These are phyloP conservation scores for Colletotrichum sp. DNA, from an alignment of 2,329 filamentous ascomycete species.

Conservation along the genomic window DNA sequence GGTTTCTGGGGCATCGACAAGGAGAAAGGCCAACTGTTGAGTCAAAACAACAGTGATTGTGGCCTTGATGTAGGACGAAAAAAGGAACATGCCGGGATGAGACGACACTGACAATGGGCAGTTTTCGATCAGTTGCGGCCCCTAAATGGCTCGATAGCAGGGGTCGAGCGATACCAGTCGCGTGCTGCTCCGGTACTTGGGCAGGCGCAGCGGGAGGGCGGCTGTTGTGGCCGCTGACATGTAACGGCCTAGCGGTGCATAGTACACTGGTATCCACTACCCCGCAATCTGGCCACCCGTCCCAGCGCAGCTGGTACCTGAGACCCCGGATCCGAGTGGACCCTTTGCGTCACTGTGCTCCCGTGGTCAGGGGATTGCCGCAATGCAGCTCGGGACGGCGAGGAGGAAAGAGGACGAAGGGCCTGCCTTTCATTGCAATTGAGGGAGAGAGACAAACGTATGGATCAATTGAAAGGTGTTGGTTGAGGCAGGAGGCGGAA, in stretches of 20 bases:
- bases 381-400: background rate
- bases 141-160: constrained; percentile 17
- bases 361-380: background rate
- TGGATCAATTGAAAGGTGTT: background rate
- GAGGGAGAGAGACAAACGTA: background rate
- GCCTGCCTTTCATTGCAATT: background rate
- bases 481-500: background rate
- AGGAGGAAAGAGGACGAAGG: background rate
- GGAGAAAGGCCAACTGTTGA: background rate
- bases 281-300: constrained; percentile 22
- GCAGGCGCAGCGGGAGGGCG: background rate
- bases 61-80: background rate
- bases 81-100: constrained; percentile 1
- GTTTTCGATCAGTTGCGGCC: constrained; percentile 10
- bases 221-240: background rate
- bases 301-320: constrained; percentile 20
- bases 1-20: background rate
- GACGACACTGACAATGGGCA: constrained; percentile 17
- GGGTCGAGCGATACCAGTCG: constrained; percentile 3
- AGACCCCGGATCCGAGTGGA: constrained; percentile 24
- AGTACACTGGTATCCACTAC: constrained; percentile 23
- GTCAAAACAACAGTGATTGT: constrained; percentile 2
- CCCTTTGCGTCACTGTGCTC: constrained; percentile 22
- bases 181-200: constrained; percentile 16
- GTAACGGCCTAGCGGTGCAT: constrained; percentile 15